Evolutionary conservation across 768 basidiomycete genomes (phyloP).

Genomic region (Strobilomyces confusus): DNA sequence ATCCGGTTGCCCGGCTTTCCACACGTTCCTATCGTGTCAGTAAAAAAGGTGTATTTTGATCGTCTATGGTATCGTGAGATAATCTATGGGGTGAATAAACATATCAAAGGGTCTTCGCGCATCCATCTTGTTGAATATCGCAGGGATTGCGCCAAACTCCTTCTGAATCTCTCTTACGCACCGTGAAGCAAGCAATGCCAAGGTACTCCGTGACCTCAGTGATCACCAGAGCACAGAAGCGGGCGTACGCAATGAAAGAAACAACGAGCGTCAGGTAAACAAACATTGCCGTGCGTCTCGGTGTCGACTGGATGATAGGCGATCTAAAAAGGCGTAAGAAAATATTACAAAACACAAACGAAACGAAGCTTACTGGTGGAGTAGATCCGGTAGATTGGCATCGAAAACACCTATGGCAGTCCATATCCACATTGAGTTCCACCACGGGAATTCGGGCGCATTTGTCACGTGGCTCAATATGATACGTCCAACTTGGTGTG

Average conservation of each 20-base stretch:
- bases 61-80: constrained; percentile 1
- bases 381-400: constrained; percentile 68
- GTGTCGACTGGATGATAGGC: constrained; percentile 72
- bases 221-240: constrained; percentile 83
- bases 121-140: constrained; percentile 25
- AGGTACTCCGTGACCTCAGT: constrained; percentile 84
- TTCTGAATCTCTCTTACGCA: constrained; percentile 73
- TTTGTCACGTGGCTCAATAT: constrained; percentile 92
- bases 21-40: too few species aligned
- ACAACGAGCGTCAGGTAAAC: constrained; percentile 67
- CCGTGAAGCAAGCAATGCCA: constrained; percentile 94
- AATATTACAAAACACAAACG: constrained; percentile 2
- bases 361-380: constrained; percentile 53
- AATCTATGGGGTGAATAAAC: background rate
- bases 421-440: constrained; percentile 87
- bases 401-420: constrained; percentile 74
- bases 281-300: constrained; percentile 59
- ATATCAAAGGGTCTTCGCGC: constrained; percentile 19
- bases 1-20: too few species aligned
- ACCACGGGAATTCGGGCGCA: constrained; percentile 76
- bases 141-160: constrained; percentile 53
- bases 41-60: background rate
- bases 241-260: constrained; percentile 65
- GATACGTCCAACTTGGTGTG: constrained; percentile 87
- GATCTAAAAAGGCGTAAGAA: constrained; percentile 38